Evolutionary conservation across 768 basidiomycete species (phyloP).

Genomic region (Trametes villosa): DNA sequence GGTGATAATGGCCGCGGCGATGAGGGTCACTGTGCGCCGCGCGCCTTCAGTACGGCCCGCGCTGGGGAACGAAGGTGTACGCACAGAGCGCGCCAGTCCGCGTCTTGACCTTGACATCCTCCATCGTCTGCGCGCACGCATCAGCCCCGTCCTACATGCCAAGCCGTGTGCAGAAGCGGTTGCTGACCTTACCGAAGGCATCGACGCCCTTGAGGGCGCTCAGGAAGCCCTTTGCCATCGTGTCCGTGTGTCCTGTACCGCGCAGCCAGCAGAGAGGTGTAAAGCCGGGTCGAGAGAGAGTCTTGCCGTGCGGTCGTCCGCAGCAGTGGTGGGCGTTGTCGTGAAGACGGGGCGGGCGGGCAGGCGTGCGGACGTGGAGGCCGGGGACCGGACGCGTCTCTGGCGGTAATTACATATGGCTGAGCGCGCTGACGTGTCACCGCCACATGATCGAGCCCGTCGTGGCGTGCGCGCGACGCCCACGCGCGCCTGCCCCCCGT

Average conservation of each 20-base stretch:
- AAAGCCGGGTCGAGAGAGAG: constrained; percentile 16
- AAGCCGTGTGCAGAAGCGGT: neutral
- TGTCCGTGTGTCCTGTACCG: constrained; percentile 20
- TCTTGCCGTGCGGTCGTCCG: constrained; percentile 2
- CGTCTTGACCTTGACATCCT: constrained; percentile 99
- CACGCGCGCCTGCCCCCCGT: neutral
- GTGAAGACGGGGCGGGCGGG: constrained; percentile 6
- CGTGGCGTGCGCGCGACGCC: constrained; percentile 6
- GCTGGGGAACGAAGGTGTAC: constrained; percentile 30
- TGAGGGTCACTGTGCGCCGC: constrained; percentile 75
- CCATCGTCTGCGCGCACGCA: constrained; percentile 73
- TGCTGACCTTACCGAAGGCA: constrained; percentile 95
- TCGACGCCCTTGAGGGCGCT: constrained; percentile 87
- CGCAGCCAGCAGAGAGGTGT: constrained; percentile 24
- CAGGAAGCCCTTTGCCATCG: constrained; percentile 70
- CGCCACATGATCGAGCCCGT: constrained; percentile 22
- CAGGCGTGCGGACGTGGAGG: neutral
- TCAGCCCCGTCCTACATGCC: neutral
- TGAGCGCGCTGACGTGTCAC: constrained; percentile 25
- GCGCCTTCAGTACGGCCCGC: constrained; percentile 7
- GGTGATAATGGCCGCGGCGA: constrained; percentile 91
- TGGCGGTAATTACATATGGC: constrained; percentile 16
- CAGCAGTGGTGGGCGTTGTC: constrained; percentile 15
- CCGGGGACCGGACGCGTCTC: constrained; percentile 4
- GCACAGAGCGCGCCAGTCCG: constrained; percentile 88